Evolutionary conservation across 352 stramenopile genomes (phyloP), one percentile per base, ranked within the genome.

Genomic region (Globisporangium lucens): DNA sequence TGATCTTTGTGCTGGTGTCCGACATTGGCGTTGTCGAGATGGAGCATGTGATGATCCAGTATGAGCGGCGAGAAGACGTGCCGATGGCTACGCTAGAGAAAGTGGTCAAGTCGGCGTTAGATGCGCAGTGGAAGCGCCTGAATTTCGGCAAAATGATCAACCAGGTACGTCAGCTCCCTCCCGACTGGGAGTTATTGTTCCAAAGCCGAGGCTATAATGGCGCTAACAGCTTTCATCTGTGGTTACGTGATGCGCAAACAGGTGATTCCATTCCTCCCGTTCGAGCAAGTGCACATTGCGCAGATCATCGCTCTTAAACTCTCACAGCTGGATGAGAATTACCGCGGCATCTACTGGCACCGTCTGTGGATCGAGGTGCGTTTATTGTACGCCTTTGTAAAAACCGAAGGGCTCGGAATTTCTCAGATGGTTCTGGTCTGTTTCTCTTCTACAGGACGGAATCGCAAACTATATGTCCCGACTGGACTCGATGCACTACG

Each of bases 81-180:
- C 83, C 87, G 0, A 75, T 74, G 4, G 65, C 79, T 3, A 72
- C 83, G 35, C 79, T 94, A 13, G 78, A 93, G 67, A 85, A 89
- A 65, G 78, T 82, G 6, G 88, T 97, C 46, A 96, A 96, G 60
- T 65, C 75, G 30, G 82, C 87, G 10, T 61, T 97, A 56, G 86
- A 97, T 63, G 75, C 82, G 4, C 89, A 97, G 64, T 97, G 90
- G 90, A 87, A 93, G 61, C 76, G 89, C 12, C 77, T 97, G 15
- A 82, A 91, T 35, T 97, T 97, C 75, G 89, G 85, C 49, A 97
- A 97, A 71, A 91, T 96, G 79, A 90, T 97, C 51, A 80, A 94
- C 69, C 78, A 91, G 74, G 85, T 93, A 67, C 55, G 66, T 22
- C 17, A 8, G 4, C 6, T 36, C 4, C 0, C 27, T 2, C 4